A percentile compares a stretch with the other conserved stretches of the same genome.
These are phyloP conservation scores for Apostasia ramifera DNA, from an alignment of 106 monocot genomes.

Conservation along the genomic window DNA sequence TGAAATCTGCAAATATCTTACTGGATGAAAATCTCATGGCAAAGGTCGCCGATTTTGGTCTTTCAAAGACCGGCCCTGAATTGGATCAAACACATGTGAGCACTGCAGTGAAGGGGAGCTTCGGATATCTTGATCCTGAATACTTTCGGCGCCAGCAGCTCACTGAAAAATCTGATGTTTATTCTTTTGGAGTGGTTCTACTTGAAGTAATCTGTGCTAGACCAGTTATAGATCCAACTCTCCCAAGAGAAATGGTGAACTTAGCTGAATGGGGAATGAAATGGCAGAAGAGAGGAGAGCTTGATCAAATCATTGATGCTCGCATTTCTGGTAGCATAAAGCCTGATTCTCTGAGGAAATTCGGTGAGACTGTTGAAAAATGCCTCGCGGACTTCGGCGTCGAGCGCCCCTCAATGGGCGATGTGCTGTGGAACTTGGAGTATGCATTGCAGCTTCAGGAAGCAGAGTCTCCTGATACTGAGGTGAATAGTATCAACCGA, in stretches of 20 bases:
- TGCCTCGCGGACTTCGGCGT: slow-evolving; percentile 67
- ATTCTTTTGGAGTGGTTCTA: slow-evolving; percentile 66
- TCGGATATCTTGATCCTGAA: slow-evolving; percentile 80
- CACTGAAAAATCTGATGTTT: slow-evolving; percentile 77
- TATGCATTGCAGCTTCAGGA: slow-evolving; percentile 61
- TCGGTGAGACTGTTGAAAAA: slow-evolving; percentile 52
- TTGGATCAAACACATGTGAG: slow-evolving; percentile 81
- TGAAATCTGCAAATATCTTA: slow-evolving; percentile 69
- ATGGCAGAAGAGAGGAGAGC: slow-evolving; percentile 40
- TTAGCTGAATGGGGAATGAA: slow-evolving; percentile 72
- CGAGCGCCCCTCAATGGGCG: slow-evolving; percentile 61
- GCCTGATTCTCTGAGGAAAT: slow-evolving; percentile 55
- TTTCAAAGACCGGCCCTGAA: slow-evolving; percentile 73
- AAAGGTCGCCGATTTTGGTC: slow-evolving; percentile 70
- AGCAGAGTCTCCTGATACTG: slow-evolving; percentile 20
- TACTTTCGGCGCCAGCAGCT: slow-evolving; percentile 72
- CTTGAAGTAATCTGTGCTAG: slow-evolving; percentile 73
- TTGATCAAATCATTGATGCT: slow-evolving; percentile 43
- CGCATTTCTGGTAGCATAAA: slow-evolving; percentile 33
- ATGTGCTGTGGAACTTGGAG: slow-evolving; percentile 71
- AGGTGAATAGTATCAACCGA: slow-evolving; percentile 36
- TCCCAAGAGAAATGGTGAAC: slow-evolving; percentile 75
- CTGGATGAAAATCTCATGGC: slow-evolving; percentile 63
- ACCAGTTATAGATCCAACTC: slow-evolving; percentile 63
- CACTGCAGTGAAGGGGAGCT: slow-evolving; percentile 75